Evolutionary conservation across 768 basidiomycete species (phyloP).

Genomic region (Kwoniella mangroviensis): DNA sequence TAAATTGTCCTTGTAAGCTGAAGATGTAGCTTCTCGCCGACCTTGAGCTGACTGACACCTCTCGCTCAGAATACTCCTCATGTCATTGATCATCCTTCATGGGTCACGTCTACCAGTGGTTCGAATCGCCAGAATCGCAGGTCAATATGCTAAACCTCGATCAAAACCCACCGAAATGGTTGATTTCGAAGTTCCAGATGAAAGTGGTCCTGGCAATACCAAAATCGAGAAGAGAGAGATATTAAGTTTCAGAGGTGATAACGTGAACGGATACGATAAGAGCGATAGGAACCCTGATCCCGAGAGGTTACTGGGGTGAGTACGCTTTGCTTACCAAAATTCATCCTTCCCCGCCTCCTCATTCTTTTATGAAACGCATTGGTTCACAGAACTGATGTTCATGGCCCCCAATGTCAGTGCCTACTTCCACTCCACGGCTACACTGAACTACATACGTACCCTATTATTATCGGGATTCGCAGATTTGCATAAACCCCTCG

Average conservation of each 20-base stretch:
- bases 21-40: not conserved
- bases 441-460: slow-evolving; percentile 87
- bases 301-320: slow-evolving; percentile 78
- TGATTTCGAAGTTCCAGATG: slow-evolving; percentile 61
- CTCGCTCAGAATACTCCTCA: slow-evolving; percentile 72
- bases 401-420: slow-evolving; percentile 63
- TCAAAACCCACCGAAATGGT: slow-evolving; percentile 80
- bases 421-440: slow-evolving; percentile 94
- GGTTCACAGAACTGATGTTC: too few relatives aligned
- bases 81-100: slow-evolving; percentile 93
- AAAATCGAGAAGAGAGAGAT: slow-evolving; percentile 64
- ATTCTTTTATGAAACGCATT: too few relatives aligned
- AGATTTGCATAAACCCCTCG: slow-evolving; percentile 83
- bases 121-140: slow-evolving; percentile 74
- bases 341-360: not conserved
- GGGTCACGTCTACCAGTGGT: slow-evolving; percentile 92
- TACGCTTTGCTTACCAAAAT: not conserved
- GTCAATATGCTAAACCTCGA: slow-evolving; percentile 94
- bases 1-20: slow-evolving; percentile 57
- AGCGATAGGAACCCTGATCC: slow-evolving; percentile 88
- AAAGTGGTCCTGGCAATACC: slow-evolving; percentile 7
- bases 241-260: slow-evolving; percentile 93
- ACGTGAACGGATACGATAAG: slow-evolving; percentile 79
- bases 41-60: not conserved
- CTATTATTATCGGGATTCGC: slow-evolving; percentile 92